These are phyloP conservation scores for Eucalyptus caleyi DNA, from an alignment of 345 rosid species.

Conservation along the genomic window DNA sequence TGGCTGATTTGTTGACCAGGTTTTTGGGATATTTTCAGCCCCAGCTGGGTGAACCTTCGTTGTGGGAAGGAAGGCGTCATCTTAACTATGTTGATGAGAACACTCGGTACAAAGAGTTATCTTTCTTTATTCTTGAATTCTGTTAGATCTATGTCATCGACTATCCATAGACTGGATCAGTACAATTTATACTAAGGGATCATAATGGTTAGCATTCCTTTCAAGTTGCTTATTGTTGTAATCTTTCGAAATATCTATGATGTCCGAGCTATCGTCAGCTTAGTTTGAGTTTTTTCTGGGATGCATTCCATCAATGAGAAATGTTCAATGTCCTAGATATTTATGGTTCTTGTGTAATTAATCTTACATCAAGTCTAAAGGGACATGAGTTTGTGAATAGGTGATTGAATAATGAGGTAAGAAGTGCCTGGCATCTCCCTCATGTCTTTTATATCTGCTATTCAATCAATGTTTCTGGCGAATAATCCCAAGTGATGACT, in stretches of 20 bases:
- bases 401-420: neutral
- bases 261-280: neutral
- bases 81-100: constrained; percentile 44
- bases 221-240: neutral
- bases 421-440: neutral
- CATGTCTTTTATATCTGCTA: neutral
- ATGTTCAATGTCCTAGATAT: neutral
- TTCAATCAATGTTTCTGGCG: neutral
- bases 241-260: neutral
- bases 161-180: neutral
- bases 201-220: neutral
- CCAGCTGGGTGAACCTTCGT: constrained; percentile 69
- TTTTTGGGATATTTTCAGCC: constrained; percentile 98
- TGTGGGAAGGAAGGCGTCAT: constrained; percentile 84
- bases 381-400: neutral
- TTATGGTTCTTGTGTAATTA: neutral
- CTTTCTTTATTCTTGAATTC: neutral
- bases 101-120: constrained; percentile 22
- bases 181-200: neutral
- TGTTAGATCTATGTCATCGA: neutral
- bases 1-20: constrained; percentile 23
- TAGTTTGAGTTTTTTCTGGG: neutral
- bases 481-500: neutral
- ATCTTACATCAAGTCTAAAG: neutral
- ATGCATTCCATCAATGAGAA: neutral